Evolutionary conservation across 441 rosid species (phyloP).

Genomic region (Corymbia citriodora): DNA sequence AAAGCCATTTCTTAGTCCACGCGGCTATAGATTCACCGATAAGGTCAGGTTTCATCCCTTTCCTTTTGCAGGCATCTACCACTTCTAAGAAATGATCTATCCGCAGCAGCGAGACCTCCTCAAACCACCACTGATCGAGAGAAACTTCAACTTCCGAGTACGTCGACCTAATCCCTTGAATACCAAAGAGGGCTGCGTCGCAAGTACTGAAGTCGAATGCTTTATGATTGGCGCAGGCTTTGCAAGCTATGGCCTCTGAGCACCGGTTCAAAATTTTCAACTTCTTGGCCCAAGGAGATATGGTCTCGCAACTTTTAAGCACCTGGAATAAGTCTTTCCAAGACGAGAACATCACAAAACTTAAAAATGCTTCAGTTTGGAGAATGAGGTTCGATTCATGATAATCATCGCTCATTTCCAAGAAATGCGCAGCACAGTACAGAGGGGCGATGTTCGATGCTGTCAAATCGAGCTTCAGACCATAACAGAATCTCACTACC

Average conservation of each 20-base stretch:
- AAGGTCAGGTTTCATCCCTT: constrained; percentile 30
- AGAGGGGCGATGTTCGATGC: constrained; percentile 37
- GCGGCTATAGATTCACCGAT: constrained; percentile 42
- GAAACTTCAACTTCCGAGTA: constrained; percentile 1
- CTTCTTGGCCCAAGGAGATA: constrained; percentile 36
- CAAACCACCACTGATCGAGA: constrained; percentile 49
- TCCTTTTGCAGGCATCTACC: constrained; percentile 31
- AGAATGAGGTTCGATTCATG: constrained; percentile 36
- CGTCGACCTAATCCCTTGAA: background rate
- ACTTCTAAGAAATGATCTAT: constrained; percentile 53
- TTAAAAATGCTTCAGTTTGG: constrained; percentile 35
- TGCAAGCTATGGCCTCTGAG: constrained; percentile 51
- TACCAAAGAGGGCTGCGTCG: background rate
- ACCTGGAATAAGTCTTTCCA: constrained; percentile 46
- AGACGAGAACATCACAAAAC: constrained; percentile 30
- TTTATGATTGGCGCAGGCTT: constrained; percentile 26
- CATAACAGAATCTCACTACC: constrained; percentile 48
- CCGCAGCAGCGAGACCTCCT: constrained; percentile 43
- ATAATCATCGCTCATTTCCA: constrained; percentile 52
- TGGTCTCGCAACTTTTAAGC: constrained; percentile 37
- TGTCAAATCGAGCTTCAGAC: constrained; percentile 41
- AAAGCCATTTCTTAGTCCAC: constrained; percentile 47
- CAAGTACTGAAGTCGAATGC: constrained; percentile 1
- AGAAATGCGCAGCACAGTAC: constrained; percentile 43
- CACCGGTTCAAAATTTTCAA: constrained; percentile 36